Percentiles rank a stretch among this genome's conserved stretches.
phyloP scores from a whole-genome alignment of 108 stramenopile genomes.

The Nitzschia sp. region DNA sequence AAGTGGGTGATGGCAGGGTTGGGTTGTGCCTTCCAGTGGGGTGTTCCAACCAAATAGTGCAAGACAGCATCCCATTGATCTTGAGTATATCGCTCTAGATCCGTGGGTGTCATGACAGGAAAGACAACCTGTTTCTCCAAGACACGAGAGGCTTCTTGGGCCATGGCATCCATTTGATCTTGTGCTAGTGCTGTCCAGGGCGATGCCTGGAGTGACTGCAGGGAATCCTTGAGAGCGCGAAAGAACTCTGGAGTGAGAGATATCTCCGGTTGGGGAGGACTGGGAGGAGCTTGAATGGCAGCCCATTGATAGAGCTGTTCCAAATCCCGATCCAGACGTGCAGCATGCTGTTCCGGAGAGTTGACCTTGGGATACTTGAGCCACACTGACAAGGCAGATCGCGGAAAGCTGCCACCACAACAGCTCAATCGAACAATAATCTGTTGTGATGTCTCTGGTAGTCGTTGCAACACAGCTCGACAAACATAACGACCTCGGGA shows the following conservation, averaged over 20 bases:
- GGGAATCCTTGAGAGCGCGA: slow-evolving; percentile 37
- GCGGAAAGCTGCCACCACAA: slow-evolving; percentile 52
- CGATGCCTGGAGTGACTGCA: slow-evolving; percentile 42
- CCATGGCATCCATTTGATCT: slow-evolving; percentile 31
- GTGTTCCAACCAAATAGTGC: slow-evolving; percentile 81
- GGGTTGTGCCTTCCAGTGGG: slow-evolving; percentile 59
- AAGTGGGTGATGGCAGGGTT: slow-evolving; percentile 65
- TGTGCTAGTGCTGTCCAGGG: slow-evolving; percentile 46
- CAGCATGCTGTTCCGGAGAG: slow-evolving; percentile 4
- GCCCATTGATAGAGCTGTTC: slow-evolving; percentile 51
- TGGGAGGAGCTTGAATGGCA: slow-evolving; percentile 29
- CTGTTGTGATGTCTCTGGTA: slow-evolving; percentile 47
- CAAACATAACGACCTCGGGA: slow-evolving; percentile 50
- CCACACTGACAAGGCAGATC: slow-evolving; percentile 36
- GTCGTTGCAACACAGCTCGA: slow-evolving; percentile 51
- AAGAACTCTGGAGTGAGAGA: slow-evolving; percentile 44
- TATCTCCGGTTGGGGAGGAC: slow-evolving; percentile 5
- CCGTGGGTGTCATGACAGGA: slow-evolving; percentile 55
- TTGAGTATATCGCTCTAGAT: slow-evolving; percentile 79
- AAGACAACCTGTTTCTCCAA: slow-evolving; percentile 12
- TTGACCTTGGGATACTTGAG: neutral
- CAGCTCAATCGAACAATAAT: slow-evolving; percentile 45
- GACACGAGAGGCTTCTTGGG: slow-evolving; percentile 34
- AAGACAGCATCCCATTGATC: slow-evolving; percentile 79
- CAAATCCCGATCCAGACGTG: neutral